Conservation (phyloP, 2,329 filamentous ascomycete genomes). For the Aspergillus sp. region DNA sequence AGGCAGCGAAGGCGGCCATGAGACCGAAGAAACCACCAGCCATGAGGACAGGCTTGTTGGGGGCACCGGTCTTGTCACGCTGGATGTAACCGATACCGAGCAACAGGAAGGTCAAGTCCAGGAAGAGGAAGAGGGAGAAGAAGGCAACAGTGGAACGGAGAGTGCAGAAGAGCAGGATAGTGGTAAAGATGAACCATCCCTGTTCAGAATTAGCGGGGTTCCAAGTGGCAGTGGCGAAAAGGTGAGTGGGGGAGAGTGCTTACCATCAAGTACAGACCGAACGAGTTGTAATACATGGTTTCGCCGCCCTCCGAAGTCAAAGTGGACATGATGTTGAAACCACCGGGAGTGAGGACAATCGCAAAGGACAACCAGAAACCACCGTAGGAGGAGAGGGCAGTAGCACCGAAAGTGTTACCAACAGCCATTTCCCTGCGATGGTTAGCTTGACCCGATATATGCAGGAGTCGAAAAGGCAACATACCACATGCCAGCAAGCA, state of each 20-base stretch:
- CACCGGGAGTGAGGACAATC: slow-evolving; percentile 60
- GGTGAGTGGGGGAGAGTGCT: slow-evolving; percentile 9
- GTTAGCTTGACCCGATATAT: neutral
- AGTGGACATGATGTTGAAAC: slow-evolving; percentile 50
- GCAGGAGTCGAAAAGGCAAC: slow-evolving; percentile 12
- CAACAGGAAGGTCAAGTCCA: slow-evolving; percentile 67
- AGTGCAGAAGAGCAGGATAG: slow-evolving; percentile 63
- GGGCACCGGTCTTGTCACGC: slow-evolving; percentile 34
- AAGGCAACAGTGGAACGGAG: slow-evolving; percentile 70
- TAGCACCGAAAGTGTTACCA: slow-evolving; percentile 82
- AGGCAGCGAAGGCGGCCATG: slow-evolving; percentile 69
- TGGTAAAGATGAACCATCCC: slow-evolving; percentile 81
- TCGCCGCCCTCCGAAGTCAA: slow-evolving; percentile 27
- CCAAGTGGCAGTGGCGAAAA: neutral
- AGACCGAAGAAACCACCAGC: slow-evolving; percentile 74
- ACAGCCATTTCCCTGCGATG: slow-evolving; percentile 66
- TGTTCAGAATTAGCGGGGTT: slow-evolving; percentile 13
- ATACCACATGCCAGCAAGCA: slow-evolving; percentile 80
- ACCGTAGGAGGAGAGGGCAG: slow-evolving; percentile 70
- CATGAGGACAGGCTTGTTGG: slow-evolving; percentile 50
- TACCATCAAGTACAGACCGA: slow-evolving; percentile 66
- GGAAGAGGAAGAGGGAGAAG: slow-evolving; percentile 67
- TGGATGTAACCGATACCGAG: slow-evolving; percentile 58
- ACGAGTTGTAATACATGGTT: slow-evolving; percentile 48
- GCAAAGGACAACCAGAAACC: slow-evolving; percentile 75